phyloP scores from a whole-genome alignment of 2,329 filamentous ascomycete genomes.

The Parastagonospora avenae region DNA sequence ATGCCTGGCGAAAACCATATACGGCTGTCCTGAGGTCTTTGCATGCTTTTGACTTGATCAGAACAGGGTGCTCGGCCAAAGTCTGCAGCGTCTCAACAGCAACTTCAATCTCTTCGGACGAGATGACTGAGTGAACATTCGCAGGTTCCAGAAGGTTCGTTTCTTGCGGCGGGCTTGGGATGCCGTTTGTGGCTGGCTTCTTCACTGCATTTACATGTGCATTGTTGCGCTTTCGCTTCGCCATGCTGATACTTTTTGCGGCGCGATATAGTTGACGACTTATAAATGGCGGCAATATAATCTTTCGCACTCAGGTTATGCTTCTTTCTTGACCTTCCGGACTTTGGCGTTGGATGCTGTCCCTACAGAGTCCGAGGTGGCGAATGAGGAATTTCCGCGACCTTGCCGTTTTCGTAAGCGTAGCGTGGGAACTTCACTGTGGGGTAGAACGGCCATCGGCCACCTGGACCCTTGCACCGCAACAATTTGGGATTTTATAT shows the following conservation, averaged over 20 bases:
- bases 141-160: constrained; percentile 49
- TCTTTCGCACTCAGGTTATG: not conserved
- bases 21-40: constrained; percentile 70
- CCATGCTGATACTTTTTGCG: constrained; percentile 17
- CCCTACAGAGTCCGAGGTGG: not conserved
- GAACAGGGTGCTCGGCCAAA: constrained; percentile 62
- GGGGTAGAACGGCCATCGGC: not conserved
- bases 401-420: not conserved
- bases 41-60: constrained; percentile 73
- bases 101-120: constrained; percentile 69
- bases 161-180: constrained; percentile 37
- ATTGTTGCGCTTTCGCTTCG: constrained; percentile 36
- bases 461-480: too few relatives aligned
- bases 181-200: constrained; percentile 23
- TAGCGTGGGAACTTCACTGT: not conserved
- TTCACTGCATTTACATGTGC: constrained; percentile 25
- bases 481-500: not conserved
- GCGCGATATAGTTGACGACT: not conserved
- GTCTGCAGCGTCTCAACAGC: constrained; percentile 67
- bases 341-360: not conserved
- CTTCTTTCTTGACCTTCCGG: not conserved
- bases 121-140: constrained; percentile 60
- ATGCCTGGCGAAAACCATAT: constrained; percentile 71
- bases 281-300: not conserved
- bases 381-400: not conserved